Evolutionary conservation across 352 stramenopile species (phyloP).

Genomic region (Phytophthora megakarya): DNA sequence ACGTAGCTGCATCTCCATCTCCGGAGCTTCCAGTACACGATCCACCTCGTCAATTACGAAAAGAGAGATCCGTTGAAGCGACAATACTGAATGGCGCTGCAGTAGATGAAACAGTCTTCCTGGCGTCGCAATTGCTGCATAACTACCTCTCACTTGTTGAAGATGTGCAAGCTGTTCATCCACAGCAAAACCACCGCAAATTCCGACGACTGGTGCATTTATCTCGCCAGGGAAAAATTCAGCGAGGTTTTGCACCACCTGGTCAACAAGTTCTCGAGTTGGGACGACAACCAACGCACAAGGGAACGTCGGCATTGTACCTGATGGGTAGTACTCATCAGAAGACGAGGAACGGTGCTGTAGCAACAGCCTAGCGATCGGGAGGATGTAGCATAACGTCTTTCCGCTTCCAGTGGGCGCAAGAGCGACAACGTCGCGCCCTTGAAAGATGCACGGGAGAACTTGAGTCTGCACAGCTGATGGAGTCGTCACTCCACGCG

Average conservation of each 20-base stretch:
- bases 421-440: slow-evolving; percentile 93
- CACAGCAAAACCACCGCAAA: slow-evolving; percentile 53
- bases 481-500: slow-evolving; percentile 76
- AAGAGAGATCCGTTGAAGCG: slow-evolving; percentile 42
- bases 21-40: slow-evolving; percentile 90
- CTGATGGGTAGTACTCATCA: slow-evolving; percentile 64
- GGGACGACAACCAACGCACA: slow-evolving; percentile 93
- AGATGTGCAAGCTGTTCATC: slow-evolving; percentile 40
- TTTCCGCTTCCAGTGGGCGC: slow-evolving; percentile 96
- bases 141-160: slow-evolving; percentile 33
- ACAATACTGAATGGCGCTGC: slow-evolving; percentile 30
- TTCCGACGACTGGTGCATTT: slow-evolving; percentile 33
- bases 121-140: slow-evolving; percentile 57
- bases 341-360: slow-evolving; percentile 19
- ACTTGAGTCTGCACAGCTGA: slow-evolving; percentile 97
- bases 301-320: slow-evolving; percentile 28
- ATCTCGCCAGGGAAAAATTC: slow-evolving; percentile 32
- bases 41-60: slow-evolving; percentile 97
- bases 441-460: slow-evolving; percentile 80
- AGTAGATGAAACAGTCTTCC: slow-evolving; percentile 64
- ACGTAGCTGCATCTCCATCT: slow-evolving; percentile 94
- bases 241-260: slow-evolving; percentile 89
- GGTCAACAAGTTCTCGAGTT: slow-evolving; percentile 95
- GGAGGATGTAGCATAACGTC: slow-evolving; percentile 96
- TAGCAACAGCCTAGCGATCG: slow-evolving; percentile 67